phyloP scores from a whole-genome alignment of 164 flowering plant species.

The Tinospora cordifolia region DNA sequence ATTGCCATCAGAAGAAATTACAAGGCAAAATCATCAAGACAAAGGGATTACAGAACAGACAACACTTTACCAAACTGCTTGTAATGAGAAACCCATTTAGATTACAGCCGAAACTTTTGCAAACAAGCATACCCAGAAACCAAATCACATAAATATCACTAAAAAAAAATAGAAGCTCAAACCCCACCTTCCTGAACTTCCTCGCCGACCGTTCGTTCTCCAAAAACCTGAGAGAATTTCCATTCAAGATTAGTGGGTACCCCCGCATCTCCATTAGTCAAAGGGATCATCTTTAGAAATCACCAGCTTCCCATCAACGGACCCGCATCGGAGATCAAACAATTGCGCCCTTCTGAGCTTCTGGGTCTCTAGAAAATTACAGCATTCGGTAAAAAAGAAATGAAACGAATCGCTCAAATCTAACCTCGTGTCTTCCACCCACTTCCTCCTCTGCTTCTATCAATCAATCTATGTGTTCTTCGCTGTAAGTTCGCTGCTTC shows the following conservation, averaged over 20 bases:
- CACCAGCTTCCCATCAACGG: not conserved
- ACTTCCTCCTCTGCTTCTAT: not conserved
- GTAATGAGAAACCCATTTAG: not conserved
- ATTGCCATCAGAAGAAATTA: too few relatives aligned
- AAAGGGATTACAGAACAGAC: not conserved
- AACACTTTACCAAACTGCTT: not conserved
- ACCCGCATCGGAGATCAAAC: constrained; percentile 11
- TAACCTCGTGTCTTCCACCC: not conserved
- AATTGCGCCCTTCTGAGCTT: not conserved
- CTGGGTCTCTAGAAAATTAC: not conserved
- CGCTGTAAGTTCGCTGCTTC: not conserved
- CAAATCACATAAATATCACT: not conserved
- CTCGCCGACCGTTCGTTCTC: constrained; percentile 75
- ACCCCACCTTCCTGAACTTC: constrained; percentile 76
- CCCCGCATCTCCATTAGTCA: constrained; percentile 19
- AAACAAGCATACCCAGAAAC: constrained; percentile 2
- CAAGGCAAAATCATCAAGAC: not conserved
- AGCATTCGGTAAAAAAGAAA: not conserved
- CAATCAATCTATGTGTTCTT: not conserved
- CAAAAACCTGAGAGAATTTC: constrained; percentile 89
- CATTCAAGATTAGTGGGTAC: constrained; percentile 54
- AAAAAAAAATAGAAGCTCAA: constrained; percentile 5
- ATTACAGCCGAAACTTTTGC: not conserved
- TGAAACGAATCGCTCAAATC: not conserved
- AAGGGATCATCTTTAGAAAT: constrained; percentile 12